Base-by-base conservation (phyloP, 129 eudicot species). In the Flaveria robusta region DNA sequence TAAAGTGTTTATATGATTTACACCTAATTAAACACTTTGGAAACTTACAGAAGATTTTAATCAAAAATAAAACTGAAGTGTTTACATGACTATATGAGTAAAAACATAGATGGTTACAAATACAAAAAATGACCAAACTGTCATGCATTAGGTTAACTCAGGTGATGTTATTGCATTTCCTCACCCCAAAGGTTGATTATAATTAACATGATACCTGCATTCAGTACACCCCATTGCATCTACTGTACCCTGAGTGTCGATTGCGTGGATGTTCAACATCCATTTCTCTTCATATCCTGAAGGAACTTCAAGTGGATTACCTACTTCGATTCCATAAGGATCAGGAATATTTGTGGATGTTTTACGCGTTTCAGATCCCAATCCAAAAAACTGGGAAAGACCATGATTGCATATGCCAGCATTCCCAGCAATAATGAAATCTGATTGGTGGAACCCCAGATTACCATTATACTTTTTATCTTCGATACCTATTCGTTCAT, bases 271-370 rank as follows among this genome's bases (percentile, higher is more conserved):
- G 77, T 88, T 86, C 19, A 91, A 66, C 74, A 83, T 0, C 97
- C 97, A 91, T 73, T 68, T 75, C 86, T 88, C 97, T 74, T 88
- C 91, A 62, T 84, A 91, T 19, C 97, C 97, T 2, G 34, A 59
- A 23, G 97, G 97, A 39, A 91, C 72, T 39, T 82, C 83, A 2
- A 55, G 74, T 3, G 91, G 88, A 77, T 88, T 85, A 27, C 98
- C 98, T 23, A 90, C 84, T 80, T 86, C 96, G 4, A 93, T 90
- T 16, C 91, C 98, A 67, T 93, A 93, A 18, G 98, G 97, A 70
- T 90, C 97, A 1, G 98, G 98, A 68, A 93, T 71, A 23, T 76
- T 6, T 42, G 96, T 83, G 22, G 65, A 69, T 6, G 97, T 93
- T 80, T 72, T 87, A 41, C 96, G 81, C 50, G 97, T 88, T 66